phyloP scores from a whole-genome alignment of 345 rosid genomes.

The Litchi chinensis region DNA sequence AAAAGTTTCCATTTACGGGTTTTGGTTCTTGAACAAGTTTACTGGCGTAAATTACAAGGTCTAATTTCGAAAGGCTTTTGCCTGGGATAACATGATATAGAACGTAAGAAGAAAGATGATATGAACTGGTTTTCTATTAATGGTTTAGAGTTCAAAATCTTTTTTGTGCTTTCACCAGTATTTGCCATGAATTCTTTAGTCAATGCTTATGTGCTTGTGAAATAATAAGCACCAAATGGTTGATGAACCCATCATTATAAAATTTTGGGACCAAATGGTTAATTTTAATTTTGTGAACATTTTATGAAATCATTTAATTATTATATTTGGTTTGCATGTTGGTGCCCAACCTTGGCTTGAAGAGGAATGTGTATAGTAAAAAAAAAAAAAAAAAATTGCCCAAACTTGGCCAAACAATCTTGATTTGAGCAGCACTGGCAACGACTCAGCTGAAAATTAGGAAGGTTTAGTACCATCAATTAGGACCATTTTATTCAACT shows the following conservation, averaged over 20 bases:
- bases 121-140: neutral
- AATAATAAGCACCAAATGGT: neutral
- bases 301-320: too few species aligned
- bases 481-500: too few species aligned
- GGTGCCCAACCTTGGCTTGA: too few species aligned
- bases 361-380: too few species aligned
- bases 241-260: neutral
- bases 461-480: too few species aligned
- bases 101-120: neutral
- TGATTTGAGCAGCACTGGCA: too few species aligned
- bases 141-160: neutral
- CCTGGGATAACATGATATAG: neutral
- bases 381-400: too few species aligned
- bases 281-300: too few species aligned
- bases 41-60: neutral
- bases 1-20: neutral
- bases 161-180: too few species aligned
- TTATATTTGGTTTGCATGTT: too few species aligned
- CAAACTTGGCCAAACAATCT: too few species aligned
- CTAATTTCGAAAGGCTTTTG: neutral
- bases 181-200: neutral
- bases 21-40: neutral
- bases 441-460: too few species aligned
- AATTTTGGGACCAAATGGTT: neutral
- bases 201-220: neutral